Conservation (phyloP, 257 asterid genomes). For the Nicotiana tabacum region DNA sequence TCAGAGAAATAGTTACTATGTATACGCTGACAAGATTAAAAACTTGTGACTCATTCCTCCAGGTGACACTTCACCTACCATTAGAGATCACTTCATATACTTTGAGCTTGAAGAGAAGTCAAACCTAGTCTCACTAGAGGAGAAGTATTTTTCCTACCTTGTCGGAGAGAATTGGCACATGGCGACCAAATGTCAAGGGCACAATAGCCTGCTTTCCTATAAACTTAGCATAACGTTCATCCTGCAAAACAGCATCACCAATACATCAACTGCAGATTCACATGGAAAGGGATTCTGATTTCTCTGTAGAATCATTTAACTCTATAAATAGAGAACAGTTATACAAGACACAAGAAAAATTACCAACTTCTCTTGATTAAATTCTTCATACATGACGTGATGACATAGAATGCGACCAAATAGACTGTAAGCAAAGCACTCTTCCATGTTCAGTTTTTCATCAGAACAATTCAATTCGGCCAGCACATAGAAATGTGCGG, state of each 20-base stretch:
- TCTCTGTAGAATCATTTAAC: neutral
- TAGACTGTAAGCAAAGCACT: neutral
- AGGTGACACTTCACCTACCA: neutral
- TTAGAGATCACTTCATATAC: neutral
- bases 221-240: constrained; percentile 80
- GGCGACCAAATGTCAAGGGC: constrained; percentile 95
- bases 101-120: neutral
- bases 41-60: neutral
- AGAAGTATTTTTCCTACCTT: constrained; percentile 45
- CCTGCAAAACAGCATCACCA: constrained; percentile 45
- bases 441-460: neutral
- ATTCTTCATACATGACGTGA: neutral
- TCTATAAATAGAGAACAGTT: neutral
- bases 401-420: neutral
- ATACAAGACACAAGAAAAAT: constrained; percentile 1
- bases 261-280: constrained; percentile 3
- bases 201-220: constrained; percentile 92
- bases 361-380: neutral
- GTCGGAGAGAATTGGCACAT: constrained; percentile 92
- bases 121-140: neutral
- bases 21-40: neutral
- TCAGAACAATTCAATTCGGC: neutral
- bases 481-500: neutral
- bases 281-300: neutral
- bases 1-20: neutral